Percentiles rank a stretch among this genome's conserved stretches.
Conservation (phyloP, 2,329 filamentous ascomycete genomes). For the Coleophoma crateriformis region DNA sequence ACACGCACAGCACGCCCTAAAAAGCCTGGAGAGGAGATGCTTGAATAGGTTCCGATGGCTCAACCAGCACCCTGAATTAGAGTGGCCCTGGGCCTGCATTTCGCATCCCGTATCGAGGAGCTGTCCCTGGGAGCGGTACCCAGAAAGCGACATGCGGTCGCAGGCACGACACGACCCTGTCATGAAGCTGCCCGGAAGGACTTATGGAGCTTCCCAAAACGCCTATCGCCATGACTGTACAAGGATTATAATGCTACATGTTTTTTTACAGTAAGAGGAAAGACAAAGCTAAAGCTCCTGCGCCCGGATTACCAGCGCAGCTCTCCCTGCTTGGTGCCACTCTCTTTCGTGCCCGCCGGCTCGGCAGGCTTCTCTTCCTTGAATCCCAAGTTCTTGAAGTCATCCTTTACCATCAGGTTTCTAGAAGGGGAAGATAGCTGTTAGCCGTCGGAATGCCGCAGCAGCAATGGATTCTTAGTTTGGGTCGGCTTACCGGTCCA, state of each 20-base stretch:
- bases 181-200: no score
- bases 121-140: no score
- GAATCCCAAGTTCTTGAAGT: conserved; percentile 91
- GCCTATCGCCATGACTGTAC: background rate
- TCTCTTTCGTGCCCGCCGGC: conserved; percentile 6
- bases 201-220: no score
- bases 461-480: background rate
- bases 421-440: conserved; percentile 33
- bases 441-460: background rate
- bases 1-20: no score
- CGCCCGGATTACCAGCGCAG: conserved; percentile 18
- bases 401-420: conserved; percentile 93
- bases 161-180: no score
- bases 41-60: no score
- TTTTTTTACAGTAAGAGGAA: no score
- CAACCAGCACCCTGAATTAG: no score
- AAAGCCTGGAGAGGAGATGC: no score
- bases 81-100: no score
- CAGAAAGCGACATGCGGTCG: no score
- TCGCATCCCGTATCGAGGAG: no score
- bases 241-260: background rate
- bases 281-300: background rate
- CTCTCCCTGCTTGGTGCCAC: conserved; percentile 18
- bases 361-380: conserved; percentile 25
- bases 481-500: conserved; percentile 69